Base-by-base conservation (phyloP, 805 yeast species). In the Huiozyma naganishii region DNA sequence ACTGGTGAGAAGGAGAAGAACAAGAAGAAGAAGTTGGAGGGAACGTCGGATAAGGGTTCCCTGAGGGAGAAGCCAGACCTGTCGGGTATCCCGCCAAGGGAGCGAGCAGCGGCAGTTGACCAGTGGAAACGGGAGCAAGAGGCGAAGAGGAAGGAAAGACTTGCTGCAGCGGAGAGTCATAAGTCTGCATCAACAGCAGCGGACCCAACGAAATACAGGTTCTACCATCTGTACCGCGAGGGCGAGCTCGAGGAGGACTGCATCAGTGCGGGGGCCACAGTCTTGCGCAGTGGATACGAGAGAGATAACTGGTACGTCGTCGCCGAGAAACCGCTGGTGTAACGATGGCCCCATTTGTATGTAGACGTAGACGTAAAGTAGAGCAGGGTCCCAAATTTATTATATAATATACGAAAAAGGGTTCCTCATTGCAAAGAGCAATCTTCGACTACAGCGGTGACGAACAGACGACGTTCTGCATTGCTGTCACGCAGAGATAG, bases 281-380 rank as follows among this genome's bases (percentile, higher is more conserved):
- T 89, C 0, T 70, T 83, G 0, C 77, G 73, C 28, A 67, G 74
- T 37, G 98, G 98, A 0, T 92, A 90, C 58, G 97, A 92, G 59
- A 77, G 74, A 57, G 98, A 90, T 58, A 90, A 90, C 56, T 92
- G 97, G 97, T 90, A 95, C 84, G 80, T 70, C 2, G 65, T 80
- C 4, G 67, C 71, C 23, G 58, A 66, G 48, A 69, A 65, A 27
- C 23, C 9, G 12, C 23, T 8, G 11, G n/a, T 37, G 39, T n/a
- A 10, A 9, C 10, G 9, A 4, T 36, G 9, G 38, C 38, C 5
- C 27, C n/a, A 10, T 17, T 36, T 36, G 27, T 36, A 36, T 5
- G 17, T 32, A 32, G n/a, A 32, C 35, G 37, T 36, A 36, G 27
- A 36, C 37, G 37, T 9, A n/a, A 4, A n/a, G 9, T 36, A 10